phyloP scores from a whole-genome alignment of 352 stramenopile species.

The Saprolegnia diclina region DNA sequence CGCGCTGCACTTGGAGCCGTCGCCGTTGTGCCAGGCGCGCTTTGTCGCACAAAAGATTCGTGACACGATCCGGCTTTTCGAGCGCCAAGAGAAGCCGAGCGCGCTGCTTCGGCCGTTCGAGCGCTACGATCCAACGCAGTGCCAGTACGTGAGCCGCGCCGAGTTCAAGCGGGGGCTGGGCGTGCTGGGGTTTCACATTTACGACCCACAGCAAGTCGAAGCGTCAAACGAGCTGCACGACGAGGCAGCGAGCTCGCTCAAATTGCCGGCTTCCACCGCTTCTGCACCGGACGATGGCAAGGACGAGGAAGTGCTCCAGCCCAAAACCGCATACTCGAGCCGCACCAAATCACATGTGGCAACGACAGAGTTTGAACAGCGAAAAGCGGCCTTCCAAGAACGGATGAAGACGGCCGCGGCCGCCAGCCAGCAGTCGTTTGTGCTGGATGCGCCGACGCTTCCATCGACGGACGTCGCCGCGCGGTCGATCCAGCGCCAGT shows the following conservation, averaged over 20 bases:
- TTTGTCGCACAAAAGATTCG: slow-evolving; percentile 61
- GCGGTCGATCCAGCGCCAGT: slow-evolving; percentile 29
- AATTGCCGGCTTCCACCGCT: no score
- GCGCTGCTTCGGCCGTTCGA: slow-evolving; percentile 37
- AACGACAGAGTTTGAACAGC: slow-evolving; percentile 53
- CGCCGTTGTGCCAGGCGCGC: slow-evolving; percentile 41
- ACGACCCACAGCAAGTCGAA: slow-evolving; percentile 47
- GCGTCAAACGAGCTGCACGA: neutral
- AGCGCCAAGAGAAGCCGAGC: slow-evolving; percentile 32
- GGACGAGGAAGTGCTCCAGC: neutral
- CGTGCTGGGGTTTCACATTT: slow-evolving; percentile 60
- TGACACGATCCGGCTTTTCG: slow-evolving; percentile 38
- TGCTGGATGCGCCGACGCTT: slow-evolving; percentile 43
- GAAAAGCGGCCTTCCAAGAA: slow-evolving; percentile 65
- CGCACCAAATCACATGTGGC: slow-evolving; percentile 20
- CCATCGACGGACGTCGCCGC: slow-evolving; percentile 33
- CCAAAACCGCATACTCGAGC: neutral
- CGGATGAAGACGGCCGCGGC: slow-evolving; percentile 69
- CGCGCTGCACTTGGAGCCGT: slow-evolving; percentile 51
- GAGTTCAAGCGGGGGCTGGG: slow-evolving; percentile 62
- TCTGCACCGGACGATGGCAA: slow-evolving; percentile 12
- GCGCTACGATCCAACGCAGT: slow-evolving; percentile 44
- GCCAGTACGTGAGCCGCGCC: slow-evolving; percentile 44
- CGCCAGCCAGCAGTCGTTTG: slow-evolving; percentile 55
- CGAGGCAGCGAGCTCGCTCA: neutral